phyloP scores from a whole-genome alignment of 352 stramenopile genomes.

The Bremia lactucae region DNA sequence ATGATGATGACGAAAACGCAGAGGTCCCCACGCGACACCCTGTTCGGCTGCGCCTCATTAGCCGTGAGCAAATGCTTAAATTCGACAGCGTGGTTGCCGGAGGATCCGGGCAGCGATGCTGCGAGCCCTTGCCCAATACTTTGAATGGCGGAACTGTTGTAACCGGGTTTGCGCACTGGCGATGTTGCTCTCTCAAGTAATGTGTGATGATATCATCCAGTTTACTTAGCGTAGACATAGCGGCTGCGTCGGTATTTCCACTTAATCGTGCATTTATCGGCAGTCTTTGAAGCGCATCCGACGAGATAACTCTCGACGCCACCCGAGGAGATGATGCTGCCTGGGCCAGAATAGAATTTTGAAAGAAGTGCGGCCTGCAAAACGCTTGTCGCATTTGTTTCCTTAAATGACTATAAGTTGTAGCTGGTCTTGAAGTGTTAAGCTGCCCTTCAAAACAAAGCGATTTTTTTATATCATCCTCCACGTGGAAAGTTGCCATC shows the following conservation, averaged over 20 bases:
- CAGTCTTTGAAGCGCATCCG: constrained; percentile 26
- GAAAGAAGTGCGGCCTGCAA: constrained; percentile 23
- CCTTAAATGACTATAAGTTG: constrained; percentile 16
- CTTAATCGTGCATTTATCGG: constrained; percentile 27
- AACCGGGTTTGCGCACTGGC: constrained; percentile 78
- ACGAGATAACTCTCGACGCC: constrained; percentile 2
- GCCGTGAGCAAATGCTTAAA: constrained; percentile 50
- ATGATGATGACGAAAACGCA: constrained; percentile 39
- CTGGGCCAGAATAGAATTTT: constrained; percentile 9
- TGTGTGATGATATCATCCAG: constrained; percentile 80
- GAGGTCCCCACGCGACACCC: constrained; percentile 34
- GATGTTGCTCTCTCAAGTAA: constrained; percentile 82
- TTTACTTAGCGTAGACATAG: constrained; percentile 25
- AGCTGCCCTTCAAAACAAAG: constrained; percentile 5
- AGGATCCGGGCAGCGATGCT: constrained; percentile 73
- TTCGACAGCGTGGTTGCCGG: constrained; percentile 29
- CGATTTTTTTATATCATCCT: constrained; percentile 11
- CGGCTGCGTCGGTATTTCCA: constrained; percentile 4
- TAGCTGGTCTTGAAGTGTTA: constrained; percentile 2
- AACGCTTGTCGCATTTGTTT: constrained; percentile 28
- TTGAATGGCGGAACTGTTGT: constrained; percentile 82
- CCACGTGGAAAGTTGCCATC: constrained; percentile 13
- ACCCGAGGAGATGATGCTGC: constrained; percentile 12
- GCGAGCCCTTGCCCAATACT: constrained; percentile 36
- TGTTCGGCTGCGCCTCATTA: constrained; percentile 40